Percentiles rank a stretch among this genome's conserved stretches.
Evolutionary conservation across 805 yeast species (phyloP).

Genomic region (Candida dajiaensis): DNA sequence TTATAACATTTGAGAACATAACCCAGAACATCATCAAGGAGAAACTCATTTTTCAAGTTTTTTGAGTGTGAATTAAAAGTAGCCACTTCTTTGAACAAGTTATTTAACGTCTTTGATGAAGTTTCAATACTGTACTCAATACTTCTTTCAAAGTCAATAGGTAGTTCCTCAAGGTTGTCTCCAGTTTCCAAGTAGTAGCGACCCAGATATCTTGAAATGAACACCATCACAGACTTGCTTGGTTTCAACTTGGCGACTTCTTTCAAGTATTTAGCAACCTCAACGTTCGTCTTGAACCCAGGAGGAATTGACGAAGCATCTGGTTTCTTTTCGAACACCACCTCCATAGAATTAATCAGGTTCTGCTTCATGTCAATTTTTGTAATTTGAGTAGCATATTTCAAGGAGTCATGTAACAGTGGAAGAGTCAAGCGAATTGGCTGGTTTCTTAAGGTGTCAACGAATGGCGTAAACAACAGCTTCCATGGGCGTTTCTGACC

Average conservation of each 20-base stretch:
- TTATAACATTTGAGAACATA: slow-evolving; percentile 28
- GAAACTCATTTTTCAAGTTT: not conserved
- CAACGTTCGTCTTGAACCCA: slow-evolving; percentile 7
- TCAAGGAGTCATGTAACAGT: slow-evolving; percentile 7
- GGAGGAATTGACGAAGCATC: slow-evolving; percentile 1
- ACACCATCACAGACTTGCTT: slow-evolving; percentile 3
- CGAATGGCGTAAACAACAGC: slow-evolving; percentile 9
- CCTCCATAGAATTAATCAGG: slow-evolving; percentile 9
- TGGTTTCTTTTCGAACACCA: slow-evolving; percentile 10
- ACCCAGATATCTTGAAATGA: slow-evolving; percentile 19
- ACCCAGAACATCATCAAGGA: slow-evolving; percentile 31
- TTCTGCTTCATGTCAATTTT: not conserved
- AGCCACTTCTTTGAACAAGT: slow-evolving; percentile 25
- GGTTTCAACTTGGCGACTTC: not conserved
- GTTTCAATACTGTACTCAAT: slow-evolving; percentile 14
- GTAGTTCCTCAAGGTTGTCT: slow-evolving; percentile 4
- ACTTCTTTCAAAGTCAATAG: slow-evolving; percentile 5
- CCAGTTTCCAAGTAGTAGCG: slow-evolving; percentile 16
- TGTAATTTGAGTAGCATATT: slow-evolving; percentile 5
- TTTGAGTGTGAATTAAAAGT: not conserved
- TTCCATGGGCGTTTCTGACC: slow-evolving; percentile 9
- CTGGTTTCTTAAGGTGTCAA: slow-evolving; percentile 3
- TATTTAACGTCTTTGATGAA: slow-evolving; percentile 22
- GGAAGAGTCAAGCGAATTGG: slow-evolving; percentile 3
- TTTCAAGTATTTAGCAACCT: slow-evolving; percentile 13